Evolutionary conservation across 805 yeast species (phyloP).

Genomic region (Torulaspora franciscae): DNA sequence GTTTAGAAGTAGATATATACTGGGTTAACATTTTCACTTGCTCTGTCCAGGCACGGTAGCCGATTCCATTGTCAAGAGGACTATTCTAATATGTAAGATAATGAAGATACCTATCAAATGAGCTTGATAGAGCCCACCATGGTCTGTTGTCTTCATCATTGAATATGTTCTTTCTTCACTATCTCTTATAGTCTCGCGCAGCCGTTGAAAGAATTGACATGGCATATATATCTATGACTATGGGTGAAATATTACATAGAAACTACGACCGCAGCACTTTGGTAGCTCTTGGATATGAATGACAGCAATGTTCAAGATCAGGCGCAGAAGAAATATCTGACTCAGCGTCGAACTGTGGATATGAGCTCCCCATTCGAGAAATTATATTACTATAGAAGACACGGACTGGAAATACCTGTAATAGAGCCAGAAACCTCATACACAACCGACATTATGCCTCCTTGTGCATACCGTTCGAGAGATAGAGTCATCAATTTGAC

Average conservation of each 20-base stretch:
- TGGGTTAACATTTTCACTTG: neutral
- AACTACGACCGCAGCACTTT: neutral
- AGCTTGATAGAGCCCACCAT: too few species aligned
- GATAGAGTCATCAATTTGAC: conserved; percentile 52
- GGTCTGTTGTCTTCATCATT: too few species aligned
- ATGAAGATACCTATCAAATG: neutral
- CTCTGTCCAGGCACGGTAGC: neutral
- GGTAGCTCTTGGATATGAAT: conserved; percentile 3
- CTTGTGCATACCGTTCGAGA: conserved; percentile 23
- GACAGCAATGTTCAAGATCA: conserved; percentile 13
- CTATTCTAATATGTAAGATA: neutral
- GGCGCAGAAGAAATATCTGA: conserved; percentile 27
- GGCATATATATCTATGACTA: neutral
- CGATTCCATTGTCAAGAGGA: neutral
- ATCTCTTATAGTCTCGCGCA: too few species aligned
- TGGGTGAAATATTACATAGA: neutral
- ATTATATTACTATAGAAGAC: conserved; percentile 26
- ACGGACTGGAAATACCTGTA: conserved; percentile 28
- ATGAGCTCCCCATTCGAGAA: conserved; percentile 32
- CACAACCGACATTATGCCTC: conserved; percentile 31
- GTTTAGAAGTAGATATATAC: neutral
- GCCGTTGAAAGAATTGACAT: too few species aligned
- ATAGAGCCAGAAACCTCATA: conserved; percentile 33
- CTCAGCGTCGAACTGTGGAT: conserved; percentile 35
- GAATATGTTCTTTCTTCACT: too few species aligned